These are phyloP conservation scores for Aspergillus campestris DNA, from an alignment of 495 filamentous ascomycete species.

Conservation along the genomic window DNA sequence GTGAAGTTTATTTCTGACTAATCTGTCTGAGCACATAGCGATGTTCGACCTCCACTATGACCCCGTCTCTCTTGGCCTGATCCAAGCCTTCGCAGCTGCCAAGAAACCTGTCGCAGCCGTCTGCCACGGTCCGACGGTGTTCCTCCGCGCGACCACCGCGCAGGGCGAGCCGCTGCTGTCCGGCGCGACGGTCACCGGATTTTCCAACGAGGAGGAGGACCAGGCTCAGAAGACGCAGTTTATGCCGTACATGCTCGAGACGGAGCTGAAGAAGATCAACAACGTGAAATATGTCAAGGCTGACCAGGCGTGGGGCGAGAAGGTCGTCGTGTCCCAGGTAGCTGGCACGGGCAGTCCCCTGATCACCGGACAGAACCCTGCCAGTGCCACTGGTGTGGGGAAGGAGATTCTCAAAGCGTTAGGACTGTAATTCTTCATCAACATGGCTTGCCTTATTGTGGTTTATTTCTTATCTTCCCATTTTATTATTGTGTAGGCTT, in stretches of 20 bases:
- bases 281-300: slow-evolving; percentile 54
- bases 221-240: slow-evolving; percentile 30
- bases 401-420: slow-evolving; percentile 39
- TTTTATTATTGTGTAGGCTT: neutral
- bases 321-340: slow-evolving; percentile 48
- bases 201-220: slow-evolving; percentile 62
- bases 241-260: slow-evolving; percentile 63
- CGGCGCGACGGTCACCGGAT: slow-evolving; percentile 55
- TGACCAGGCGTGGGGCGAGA: slow-evolving; percentile 45
- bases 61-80: slow-evolving; percentile 42
- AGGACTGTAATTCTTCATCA: slow-evolving; percentile 16
- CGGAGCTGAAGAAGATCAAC: slow-evolving; percentile 38
- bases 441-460: no score
- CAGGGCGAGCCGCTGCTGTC: slow-evolving; percentile 44
- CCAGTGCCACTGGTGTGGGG: slow-evolving; percentile 50
- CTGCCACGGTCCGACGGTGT: slow-evolving; percentile 59
- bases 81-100: slow-evolving; percentile 50
- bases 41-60: slow-evolving; percentile 61
- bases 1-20: no score
- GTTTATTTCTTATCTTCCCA: neutral
- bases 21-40: slow-evolving; percentile 26
- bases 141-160: slow-evolving; percentile 47
- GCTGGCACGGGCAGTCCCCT: slow-evolving; percentile 36
- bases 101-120: slow-evolving; percentile 58
- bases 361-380: slow-evolving; percentile 72